These are phyloP conservation scores for Keithomyces neogunnii DNA, from an alignment of 2,329 filamentous ascomycete genomes.

Conservation along the genomic window DNA sequence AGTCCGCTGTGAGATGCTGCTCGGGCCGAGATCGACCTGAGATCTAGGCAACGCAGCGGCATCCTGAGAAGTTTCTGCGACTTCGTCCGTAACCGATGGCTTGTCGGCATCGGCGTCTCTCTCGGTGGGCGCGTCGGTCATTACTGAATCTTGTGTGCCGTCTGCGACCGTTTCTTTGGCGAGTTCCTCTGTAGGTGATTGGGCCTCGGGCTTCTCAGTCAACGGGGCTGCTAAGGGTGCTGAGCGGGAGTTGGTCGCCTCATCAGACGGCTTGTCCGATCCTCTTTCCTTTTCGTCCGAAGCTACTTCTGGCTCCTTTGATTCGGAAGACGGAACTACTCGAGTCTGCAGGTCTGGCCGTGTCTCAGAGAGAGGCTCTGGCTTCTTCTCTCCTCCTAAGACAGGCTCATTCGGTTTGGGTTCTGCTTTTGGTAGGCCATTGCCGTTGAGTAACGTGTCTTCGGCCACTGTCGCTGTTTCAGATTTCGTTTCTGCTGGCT, in stretches of 20 bases:
- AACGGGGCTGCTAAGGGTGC: background rate
- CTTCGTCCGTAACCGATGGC: slow-evolving; percentile 7
- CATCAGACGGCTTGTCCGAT: slow-evolving; percentile 1
- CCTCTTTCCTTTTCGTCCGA: background rate
- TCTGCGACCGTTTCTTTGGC: background rate
- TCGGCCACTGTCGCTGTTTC: slow-evolving; percentile 6
- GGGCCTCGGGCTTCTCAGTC: background rate
- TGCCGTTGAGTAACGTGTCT: slow-evolving; percentile 11
- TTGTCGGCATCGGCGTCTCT: slow-evolving; percentile 12
- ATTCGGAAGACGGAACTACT: background rate
- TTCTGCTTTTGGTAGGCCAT: slow-evolving; percentile 2
- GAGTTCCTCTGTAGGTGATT: background rate
- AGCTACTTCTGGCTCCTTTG: background rate
- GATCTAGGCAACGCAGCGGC: slow-evolving; percentile 16
- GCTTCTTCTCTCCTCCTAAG: slow-evolving; percentile 3
- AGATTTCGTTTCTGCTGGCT: background rate
- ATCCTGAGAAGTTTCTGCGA: slow-evolving; percentile 8
- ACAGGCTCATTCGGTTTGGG: slow-evolving; percentile 2
- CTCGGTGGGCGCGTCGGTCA: slow-evolving; percentile 15
- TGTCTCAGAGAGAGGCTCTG: background rate
- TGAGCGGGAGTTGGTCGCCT: background rate
- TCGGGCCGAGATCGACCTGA: slow-evolving; percentile 27
- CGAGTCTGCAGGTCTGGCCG: background rate
- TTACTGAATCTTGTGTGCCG: slow-evolving; percentile 15
- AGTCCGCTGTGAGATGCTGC: slow-evolving; percentile 29